These are phyloP conservation scores for Plasmodium chabaudi DNA, from an alignment of 169 alveolate species.

Conservation along the genomic window DNA sequence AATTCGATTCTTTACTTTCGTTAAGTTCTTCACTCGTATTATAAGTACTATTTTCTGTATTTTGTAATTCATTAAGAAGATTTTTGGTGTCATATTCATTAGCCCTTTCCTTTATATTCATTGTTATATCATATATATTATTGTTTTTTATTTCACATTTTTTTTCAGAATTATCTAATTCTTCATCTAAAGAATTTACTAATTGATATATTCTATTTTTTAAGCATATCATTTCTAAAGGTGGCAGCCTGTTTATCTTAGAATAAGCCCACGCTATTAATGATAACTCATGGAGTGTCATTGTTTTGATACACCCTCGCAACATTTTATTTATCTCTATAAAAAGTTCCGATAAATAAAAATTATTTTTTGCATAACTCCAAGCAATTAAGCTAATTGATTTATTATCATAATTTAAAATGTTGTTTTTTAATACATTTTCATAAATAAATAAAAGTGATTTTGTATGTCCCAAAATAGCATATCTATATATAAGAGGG, in stretches of 20 bases:
- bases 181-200: constrained; percentile 62
- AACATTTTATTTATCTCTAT: constrained; percentile 73
- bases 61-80: constrained; percentile 19
- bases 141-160: constrained; percentile 9
- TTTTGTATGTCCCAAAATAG: constrained; percentile 74
- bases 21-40: constrained; percentile 6
- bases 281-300: constrained; percentile 76
- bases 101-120: constrained; percentile 27
- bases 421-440: constrained; percentile 67
- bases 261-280: constrained; percentile 76
- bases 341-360: constrained; percentile 70
- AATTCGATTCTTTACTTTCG: constrained; percentile 32
- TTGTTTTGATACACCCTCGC: constrained; percentile 64
- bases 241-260: constrained; percentile 74
- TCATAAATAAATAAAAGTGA: constrained; percentile 74
- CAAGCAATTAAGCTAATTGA: constrained; percentile 75
- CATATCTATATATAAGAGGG: constrained; percentile 25
- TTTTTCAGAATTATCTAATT: constrained; percentile 27
- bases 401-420: constrained; percentile 68
- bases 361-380: constrained; percentile 75
- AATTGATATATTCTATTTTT: constrained; percentile 73
- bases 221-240: constrained; percentile 71
- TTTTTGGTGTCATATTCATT: constrained; percentile 31
- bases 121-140: constrained; percentile 20
- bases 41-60: constrained; percentile 14